Evolutionary conservation across 202 grass and related monocot species (phyloP).

Genomic region (Bolboschoenoplectus hybrid): DNA sequence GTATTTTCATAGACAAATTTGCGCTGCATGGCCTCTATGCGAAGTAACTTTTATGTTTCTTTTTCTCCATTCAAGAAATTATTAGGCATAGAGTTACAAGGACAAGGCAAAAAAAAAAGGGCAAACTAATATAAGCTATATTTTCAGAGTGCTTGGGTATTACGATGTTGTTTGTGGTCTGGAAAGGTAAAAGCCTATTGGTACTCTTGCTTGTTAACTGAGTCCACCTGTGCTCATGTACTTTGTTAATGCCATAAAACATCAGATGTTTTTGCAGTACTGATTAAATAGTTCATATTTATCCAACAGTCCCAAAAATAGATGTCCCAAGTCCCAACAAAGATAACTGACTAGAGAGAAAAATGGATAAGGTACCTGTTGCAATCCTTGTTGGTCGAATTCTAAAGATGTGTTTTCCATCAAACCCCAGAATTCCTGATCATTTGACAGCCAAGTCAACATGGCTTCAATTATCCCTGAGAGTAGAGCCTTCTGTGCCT

Average conservation of each 20-base stretch:
- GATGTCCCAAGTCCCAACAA: not conserved
- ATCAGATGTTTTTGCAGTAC: not conserved
- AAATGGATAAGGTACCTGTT: constrained; percentile 53
- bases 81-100: not conserved
- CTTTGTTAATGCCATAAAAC: not conserved
- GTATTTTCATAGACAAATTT: not conserved
- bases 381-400: constrained; percentile 69
- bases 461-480: constrained; percentile 84
- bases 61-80: not conserved
- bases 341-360: constrained; percentile 4
- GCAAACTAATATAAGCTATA: not conserved
- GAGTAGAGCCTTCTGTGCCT: constrained; percentile 76
- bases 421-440: constrained; percentile 87
- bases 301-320: not conserved
- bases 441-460: constrained; percentile 78
- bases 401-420: constrained; percentile 64
- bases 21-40: not conserved
- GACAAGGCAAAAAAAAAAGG: not conserved
- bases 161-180: not conserved
- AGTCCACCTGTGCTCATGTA: not conserved
- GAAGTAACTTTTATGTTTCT: not conserved
- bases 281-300: constrained; percentile 11
- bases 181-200: not conserved
- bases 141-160: not conserved
- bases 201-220: constrained; percentile 8